Evolutionary conservation across 2,329 filamentous ascomycete genomes (phyloP), one percentile per base, ranked within the genome.

Genomic region (Elsinoe fawcettii): DNA sequence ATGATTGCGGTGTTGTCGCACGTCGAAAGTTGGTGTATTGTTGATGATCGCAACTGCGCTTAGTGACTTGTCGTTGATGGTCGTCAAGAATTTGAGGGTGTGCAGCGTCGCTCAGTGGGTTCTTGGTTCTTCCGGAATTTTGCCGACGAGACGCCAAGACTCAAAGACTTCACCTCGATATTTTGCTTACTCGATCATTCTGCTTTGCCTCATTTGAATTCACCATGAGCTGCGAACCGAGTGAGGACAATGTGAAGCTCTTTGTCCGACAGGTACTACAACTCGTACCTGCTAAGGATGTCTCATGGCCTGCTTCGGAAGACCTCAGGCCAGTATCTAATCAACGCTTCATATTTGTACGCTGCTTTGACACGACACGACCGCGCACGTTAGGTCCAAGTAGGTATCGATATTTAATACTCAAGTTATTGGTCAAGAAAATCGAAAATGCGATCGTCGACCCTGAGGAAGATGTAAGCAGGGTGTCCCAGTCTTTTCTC

Each of bases 391-490:
- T 80, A 6, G 87, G 87, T 16, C 86, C 88, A 6, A 74, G 77
- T 18, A 75, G 84, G 54, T 95, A 95, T 67, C 83, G 84, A 63
- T 71, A 86, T 14, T 80, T 83, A 59, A 80, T 89, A 1, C 71
- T 96, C 54, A 96, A 95, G 69, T 75, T 82, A 61, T 76, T 96
- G 32, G 74, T 90, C 11, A 72, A 77, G 6, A 80, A 77, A 58
- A 84, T 96, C 55, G 89, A 96, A 70, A 74, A 77, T 27, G 81
- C 86, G 32, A 89, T 95, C 49, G 77, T 82, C 58, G 84, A 96
- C 69, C 91, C 90, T 71, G 88, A 96, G 64, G 79, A 88, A 77
- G 83, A 95, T 85, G 91, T 95, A 86, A 76, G 87, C 76, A 37
- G 14, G 34, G 34, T 12, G 6, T 37, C 34, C 34, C 14, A 37